phyloP scores from a whole-genome alignment of 2,329 filamentous ascomycete species.

The Xylariales sp. region DNA sequence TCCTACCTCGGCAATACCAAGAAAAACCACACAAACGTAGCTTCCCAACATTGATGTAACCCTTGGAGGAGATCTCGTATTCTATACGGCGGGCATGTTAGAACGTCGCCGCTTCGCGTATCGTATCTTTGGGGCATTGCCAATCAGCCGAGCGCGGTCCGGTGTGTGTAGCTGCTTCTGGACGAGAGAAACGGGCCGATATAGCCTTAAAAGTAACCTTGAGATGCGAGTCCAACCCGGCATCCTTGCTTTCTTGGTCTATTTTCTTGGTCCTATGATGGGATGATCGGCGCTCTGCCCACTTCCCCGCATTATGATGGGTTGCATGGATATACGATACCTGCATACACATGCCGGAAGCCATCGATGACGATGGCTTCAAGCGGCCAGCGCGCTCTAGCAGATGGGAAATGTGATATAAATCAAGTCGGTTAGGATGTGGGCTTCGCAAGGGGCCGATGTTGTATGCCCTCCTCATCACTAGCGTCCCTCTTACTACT shows the following conservation, averaged over 20 bases:
- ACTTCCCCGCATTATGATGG: constrained; percentile 28
- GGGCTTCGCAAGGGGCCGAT: background rate
- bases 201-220: background rate
- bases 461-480: background rate
- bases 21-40: too few species aligned
- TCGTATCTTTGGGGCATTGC: constrained; percentile 1
- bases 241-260: constrained; percentile 16
- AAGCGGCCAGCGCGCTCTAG: too few species aligned
- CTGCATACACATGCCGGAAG: constrained; percentile 6
- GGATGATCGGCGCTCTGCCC: constrained; percentile 19
- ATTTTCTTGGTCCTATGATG: constrained; percentile 10
- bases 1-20: too few species aligned
- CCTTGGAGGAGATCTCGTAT: too few species aligned
- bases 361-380: constrained; percentile 20
- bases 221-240: background rate
- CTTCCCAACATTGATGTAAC: too few species aligned
- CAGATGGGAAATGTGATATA: background rate
- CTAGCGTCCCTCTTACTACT: background rate
- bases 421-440: background rate
- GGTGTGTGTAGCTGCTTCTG: background rate
- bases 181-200: constrained; percentile 25
- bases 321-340: constrained; percentile 27
- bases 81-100: too few species aligned
- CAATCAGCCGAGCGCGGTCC: background rate
- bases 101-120: too few species aligned